Evolutionary conservation across 2,329 filamentous ascomycete genomes (phyloP), one percentile per base, ranked within the genome.

Genomic region (Penicillium sp.): DNA sequence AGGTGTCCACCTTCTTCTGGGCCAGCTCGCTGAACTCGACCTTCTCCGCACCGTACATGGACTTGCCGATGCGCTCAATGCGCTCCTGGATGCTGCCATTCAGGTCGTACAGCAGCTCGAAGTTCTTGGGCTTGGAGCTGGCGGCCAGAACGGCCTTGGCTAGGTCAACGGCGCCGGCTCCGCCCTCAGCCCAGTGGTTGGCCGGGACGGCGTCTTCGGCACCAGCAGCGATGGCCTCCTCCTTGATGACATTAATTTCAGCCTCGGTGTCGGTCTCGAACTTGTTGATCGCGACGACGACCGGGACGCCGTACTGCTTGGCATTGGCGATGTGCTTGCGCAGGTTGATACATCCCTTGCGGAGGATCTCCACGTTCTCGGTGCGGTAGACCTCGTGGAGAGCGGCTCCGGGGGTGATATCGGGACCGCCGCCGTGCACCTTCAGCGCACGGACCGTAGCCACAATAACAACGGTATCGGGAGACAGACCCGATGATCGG

Each of bases 121-220:
- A 92, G 69, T 94, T 79, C 76, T 90, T 94, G 50, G 89, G 85
- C 76, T 92, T 90, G 67, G 89, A 84, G 61, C 87, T 86, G 30
- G 92, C 90, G 18, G 85, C 82, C 63, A 96, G 87, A 56, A 97
- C 89, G 48, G 87, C 90, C 69, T 91, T 86, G 47, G 92, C 94
- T 46, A 99, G 83, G 57, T 96, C 89, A 28, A 96, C 74, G 18
- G 94, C 94, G 41, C 94, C 94, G 70, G 86, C 87, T 57, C 94
- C 94, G 67, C 94, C 94, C 72, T 96, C 88, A 36, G 92, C 92
- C 89, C 92, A 99, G 81, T 99, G 94, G 76, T 95, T 95, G 13
- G 94, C 88, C 44, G 92, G 81, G 63, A 99, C 89, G 46, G 94
- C 94, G 68, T 96, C 92, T 69, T 95, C 90, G 14, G 94, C 94